Evolutionary conservation across 148 eudicot genomes (phyloP).

Genomic region (Fagopyrum esculentum): DNA sequence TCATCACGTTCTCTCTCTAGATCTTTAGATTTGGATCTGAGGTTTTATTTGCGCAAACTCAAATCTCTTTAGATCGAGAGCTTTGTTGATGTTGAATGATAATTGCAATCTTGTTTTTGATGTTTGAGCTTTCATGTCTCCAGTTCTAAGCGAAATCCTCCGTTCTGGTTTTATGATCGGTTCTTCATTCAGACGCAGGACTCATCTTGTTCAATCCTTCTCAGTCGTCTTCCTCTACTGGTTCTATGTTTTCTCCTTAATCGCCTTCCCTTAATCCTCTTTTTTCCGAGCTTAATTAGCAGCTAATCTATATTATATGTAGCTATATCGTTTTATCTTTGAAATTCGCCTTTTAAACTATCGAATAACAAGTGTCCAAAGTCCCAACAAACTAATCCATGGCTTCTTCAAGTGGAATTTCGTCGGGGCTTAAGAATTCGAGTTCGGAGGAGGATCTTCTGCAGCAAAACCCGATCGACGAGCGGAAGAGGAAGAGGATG

Average conservation of each 20-base stretch:
- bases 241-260: constrained; percentile 72
- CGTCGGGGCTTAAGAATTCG: constrained; percentile 38
- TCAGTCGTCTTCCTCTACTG: constrained; percentile 71
- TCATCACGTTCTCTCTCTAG: constrained; percentile 8
- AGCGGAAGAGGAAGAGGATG: constrained; percentile 65
- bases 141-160: constrained; percentile 55
- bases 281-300: neutral
- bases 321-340: neutral
- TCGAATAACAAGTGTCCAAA: too few species aligned
- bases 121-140: constrained; percentile 50
- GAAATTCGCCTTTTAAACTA: neutral
- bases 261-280: constrained; percentile 4
- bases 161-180: constrained; percentile 64
- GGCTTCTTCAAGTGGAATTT: constrained; percentile 58
- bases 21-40: constrained; percentile 5
- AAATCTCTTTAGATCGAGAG: neutral
- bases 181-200: constrained; percentile 55
- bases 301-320: neutral
- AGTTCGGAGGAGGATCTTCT: constrained; percentile 47
- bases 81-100: constrained; percentile 20
- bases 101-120: constrained; percentile 20
- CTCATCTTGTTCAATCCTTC: constrained; percentile 77
- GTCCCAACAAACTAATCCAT: constrained; percentile 16
- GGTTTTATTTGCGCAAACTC: neutral
- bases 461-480: constrained; percentile 27